Percentiles rank a stretch among this genome's conserved stretches.
Evolutionary conservation across 352 stramenopile species (phyloP).

Genomic region (Globisporangium yorkense): DNA sequence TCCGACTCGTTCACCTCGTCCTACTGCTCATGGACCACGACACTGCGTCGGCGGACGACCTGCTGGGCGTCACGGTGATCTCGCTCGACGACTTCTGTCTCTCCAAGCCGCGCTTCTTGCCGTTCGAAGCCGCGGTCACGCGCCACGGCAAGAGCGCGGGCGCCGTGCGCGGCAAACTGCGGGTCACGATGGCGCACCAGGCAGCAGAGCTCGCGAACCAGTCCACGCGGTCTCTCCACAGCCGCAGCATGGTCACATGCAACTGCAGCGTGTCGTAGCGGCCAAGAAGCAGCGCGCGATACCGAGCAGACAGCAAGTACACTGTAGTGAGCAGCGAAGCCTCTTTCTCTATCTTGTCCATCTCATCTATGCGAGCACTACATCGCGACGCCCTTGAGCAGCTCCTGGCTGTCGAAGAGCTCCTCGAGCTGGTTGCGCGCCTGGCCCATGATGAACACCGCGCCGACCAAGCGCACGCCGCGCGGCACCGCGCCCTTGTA

Average conservation of each 20-base stretch:
- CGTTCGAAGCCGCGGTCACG: constrained; percentile 46
- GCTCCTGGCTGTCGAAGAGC: constrained; percentile 53
- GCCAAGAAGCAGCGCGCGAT: background rate
- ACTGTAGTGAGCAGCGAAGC: too few species aligned
- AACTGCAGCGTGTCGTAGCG: constrained; percentile 47
- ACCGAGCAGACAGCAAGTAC: constrained; percentile 1
- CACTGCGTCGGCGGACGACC: constrained; percentile 60
- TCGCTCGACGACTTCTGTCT: constrained; percentile 52
- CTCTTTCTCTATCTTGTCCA: constrained; percentile 1
- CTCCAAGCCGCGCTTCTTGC: constrained; percentile 32
- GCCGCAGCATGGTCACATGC: constrained; percentile 30
- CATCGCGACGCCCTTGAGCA: constrained; percentile 27
- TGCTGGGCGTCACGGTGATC: constrained; percentile 56
- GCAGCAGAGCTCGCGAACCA: constrained; percentile 16
- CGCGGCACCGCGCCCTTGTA: constrained; percentile 72
- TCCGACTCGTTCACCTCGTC: constrained; percentile 60
- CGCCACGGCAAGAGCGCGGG: constrained; percentile 54
- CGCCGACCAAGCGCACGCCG: constrained; percentile 72
- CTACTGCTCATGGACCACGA: constrained; percentile 83
- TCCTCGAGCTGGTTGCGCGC: constrained; percentile 66
- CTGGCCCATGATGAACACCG: constrained; percentile 79
- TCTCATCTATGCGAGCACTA: background rate
- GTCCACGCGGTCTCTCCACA: constrained; percentile 15
- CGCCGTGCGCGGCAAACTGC: constrained; percentile 42
- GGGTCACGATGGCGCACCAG: constrained; percentile 56